Base-by-base conservation (phyloP, 768 basidiomycete species). In the Trichaptum fuscoviolaceum region DNA sequence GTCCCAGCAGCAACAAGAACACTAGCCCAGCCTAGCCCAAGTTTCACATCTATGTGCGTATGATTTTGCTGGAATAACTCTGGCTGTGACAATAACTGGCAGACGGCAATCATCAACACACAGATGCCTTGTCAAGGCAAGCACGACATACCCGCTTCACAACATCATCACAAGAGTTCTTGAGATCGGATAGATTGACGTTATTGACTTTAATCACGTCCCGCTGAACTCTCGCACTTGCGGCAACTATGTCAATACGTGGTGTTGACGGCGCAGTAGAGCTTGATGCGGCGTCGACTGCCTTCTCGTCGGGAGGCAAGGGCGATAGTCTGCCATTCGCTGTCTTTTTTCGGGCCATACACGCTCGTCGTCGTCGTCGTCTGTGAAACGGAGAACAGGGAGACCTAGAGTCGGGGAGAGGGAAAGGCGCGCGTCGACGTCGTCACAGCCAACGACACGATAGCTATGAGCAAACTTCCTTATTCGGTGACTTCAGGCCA, bases 51-150 rank as follows among this genome's bases (percentile, higher is more conserved):
- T 1, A 93, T 94, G 71, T 98, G 95, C 58, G 86, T 80, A 76
- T 96, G 84, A 42, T 88, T 93, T 74, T 92, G 91, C 67, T 90
- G 92, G 81, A 95, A 98, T 52, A 93, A 77, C 64, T 89, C 87
- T 9, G 91, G 91, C 65, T 89, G 83, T 64, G 91, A 86, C 58
- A 96, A 82, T 74, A 88, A 92, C 93, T 96, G 75, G 24, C 10
- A 26, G 3, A 52, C 65, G 64, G 34, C 63, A 65, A 57, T 61
- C 15, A 25, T 25, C 59, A 61, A 9, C 23, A 69, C 17, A 9
- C 25, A n/a, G 15, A 65, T 61, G 34, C 20, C 18, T 3, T 57
- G n/a, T 57, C 24, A 67, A 67, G 36, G 63, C 52, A 25, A 62
- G 57, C 80, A 81, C 66, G 17, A 79, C 86, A 62, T 74, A 96